Base-by-base conservation (phyloP, 1,139 yeast species). In the Blastobotrys capitulatus region DNA sequence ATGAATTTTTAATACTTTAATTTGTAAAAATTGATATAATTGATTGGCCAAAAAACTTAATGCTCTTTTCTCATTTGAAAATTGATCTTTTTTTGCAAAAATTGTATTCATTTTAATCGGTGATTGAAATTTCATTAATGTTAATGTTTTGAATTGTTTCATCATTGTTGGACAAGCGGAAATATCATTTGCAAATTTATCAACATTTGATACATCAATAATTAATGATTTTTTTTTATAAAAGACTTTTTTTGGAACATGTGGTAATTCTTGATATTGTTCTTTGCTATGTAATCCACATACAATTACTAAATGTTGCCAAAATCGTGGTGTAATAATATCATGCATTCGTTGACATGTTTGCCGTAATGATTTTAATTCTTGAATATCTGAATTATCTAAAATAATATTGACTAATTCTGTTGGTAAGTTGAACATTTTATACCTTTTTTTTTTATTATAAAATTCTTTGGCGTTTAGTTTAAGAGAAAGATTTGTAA, bases 271-370 rank as follows among this genome's bases (percentile, higher is more conserved):
- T 15, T 19, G 22, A 27, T 44, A 44, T 20, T 38, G 32, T 16
- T 29, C 15, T 31, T 32, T 9, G 13, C 34, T 25, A 12, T 44
- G 48, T 15, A 44, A 38, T 9, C 48, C 48, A 38, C 48, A 44
- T 15, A 44, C 25, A n/a, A 44, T 12, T n/a, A 44, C 48, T 43
- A 44, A 18, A 26, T 44, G 43, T 13, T 38, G 25, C 48, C 48
- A 44, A 8, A 44, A 8, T 22, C 43, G 35, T 2, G 43, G 38
- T 4, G 48, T 38, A 9, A 20, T 31, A 16, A 44, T 38, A 20
- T 44, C 39, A 32, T 38, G 43, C 26, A 38, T 29, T 20, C 43
- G 43, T 22, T 27, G 43, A 38, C 39, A n/a, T n/a, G 39, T 32
- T 18, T n/a, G 25, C n/a, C 48, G 38, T 6, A 22, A 20, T 19